These are phyloP conservation scores for Pisolithus tinctorius DNA, from an alignment of 768 basidiomycete species.

Conservation along the genomic window DNA sequence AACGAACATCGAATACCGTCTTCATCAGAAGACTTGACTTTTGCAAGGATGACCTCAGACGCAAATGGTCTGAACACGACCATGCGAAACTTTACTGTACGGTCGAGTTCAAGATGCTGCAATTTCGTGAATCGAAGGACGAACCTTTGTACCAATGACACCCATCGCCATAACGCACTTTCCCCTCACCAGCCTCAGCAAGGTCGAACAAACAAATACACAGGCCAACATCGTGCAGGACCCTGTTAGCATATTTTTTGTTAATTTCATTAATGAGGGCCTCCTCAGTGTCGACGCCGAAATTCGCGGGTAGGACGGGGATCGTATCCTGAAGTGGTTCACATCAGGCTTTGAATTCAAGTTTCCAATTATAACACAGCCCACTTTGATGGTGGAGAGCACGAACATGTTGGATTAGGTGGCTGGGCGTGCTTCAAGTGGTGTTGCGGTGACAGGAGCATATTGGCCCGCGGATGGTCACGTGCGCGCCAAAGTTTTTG, in stretches of 20 bases:
- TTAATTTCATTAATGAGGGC: conserved; percentile 84
- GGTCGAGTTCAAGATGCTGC: background rate
- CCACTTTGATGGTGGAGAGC: conserved; percentile 39
- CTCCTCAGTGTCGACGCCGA: conserved; percentile 68
- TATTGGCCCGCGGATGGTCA: background rate
- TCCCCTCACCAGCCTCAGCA: conserved; percentile 81
- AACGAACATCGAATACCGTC: conserved; percentile 76
- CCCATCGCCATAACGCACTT: conserved; percentile 91
- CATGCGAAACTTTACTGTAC: conserved; percentile 76
- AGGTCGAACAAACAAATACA: conserved; percentile 90
- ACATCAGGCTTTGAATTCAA: background rate
- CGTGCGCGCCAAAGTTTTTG: background rate
- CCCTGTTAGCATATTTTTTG: conserved; percentile 91
- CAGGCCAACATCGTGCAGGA: conserved; percentile 86
- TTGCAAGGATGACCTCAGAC: conserved; percentile 85
- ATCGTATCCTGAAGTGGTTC: conserved; percentile 68
- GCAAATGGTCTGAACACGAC: conserved; percentile 89
- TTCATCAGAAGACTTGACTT: conserved; percentile 81
- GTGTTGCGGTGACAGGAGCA: no score
- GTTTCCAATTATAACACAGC: background rate
- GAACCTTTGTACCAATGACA: conserved; percentile 90
- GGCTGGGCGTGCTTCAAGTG: no score
- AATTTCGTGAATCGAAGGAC: conserved; percentile 9
- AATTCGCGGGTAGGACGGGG: conserved; percentile 82
- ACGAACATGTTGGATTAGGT: conserved; percentile 32